These are phyloP conservation scores for Orbilia quercus DNA, from an alignment of 2,329 filamentous ascomycete genomes.

Conservation along the genomic window DNA sequence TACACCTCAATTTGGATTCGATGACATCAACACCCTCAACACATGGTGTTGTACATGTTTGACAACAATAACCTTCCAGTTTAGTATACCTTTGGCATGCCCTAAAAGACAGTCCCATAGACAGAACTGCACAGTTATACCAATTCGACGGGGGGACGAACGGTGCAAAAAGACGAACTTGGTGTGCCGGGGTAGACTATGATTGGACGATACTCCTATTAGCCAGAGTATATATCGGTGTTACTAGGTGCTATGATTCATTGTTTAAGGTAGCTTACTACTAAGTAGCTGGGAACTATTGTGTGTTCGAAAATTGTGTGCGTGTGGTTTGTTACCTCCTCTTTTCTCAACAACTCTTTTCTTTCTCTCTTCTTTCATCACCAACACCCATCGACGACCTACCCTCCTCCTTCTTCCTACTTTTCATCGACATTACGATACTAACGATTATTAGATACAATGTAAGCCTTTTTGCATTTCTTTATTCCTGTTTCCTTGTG, in stretches of 20 bases:
- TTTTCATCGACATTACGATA: conserved; percentile 38
- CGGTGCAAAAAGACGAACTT: conserved; percentile 23
- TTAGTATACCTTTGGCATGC: conserved; percentile 31
- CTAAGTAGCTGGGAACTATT: too few species aligned
- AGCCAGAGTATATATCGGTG: neutral
- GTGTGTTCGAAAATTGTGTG: conserved; percentile 39
- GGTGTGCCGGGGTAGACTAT: conserved; percentile 11
- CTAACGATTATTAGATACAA: conserved; percentile 48
- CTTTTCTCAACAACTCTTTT: conserved; percentile 21
- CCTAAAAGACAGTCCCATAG: conserved; percentile 56
- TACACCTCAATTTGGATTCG: neutral
- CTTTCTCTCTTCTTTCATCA: conserved; percentile 10
- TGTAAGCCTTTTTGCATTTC: conserved; percentile 33
- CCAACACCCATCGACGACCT: conserved; percentile 17
- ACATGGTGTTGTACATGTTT: conserved; percentile 32
- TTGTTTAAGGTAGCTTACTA: conserved; percentile 30
- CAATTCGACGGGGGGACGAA: too few species aligned
- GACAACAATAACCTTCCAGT: neutral
- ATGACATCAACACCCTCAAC: conserved; percentile 5
- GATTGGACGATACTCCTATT: conserved; percentile 12
- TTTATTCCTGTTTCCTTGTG: neutral
- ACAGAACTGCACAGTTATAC: conserved; percentile 7
- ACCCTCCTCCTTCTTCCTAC: neutral
- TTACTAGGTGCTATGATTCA: conserved; percentile 26
- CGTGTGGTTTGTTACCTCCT: conserved; percentile 24